A percentile compares a stretch with the other conserved stretches of the same genome.
Conservation (phyloP, 192 early-diverging fungal species). For the Coemansia sp. region DNA sequence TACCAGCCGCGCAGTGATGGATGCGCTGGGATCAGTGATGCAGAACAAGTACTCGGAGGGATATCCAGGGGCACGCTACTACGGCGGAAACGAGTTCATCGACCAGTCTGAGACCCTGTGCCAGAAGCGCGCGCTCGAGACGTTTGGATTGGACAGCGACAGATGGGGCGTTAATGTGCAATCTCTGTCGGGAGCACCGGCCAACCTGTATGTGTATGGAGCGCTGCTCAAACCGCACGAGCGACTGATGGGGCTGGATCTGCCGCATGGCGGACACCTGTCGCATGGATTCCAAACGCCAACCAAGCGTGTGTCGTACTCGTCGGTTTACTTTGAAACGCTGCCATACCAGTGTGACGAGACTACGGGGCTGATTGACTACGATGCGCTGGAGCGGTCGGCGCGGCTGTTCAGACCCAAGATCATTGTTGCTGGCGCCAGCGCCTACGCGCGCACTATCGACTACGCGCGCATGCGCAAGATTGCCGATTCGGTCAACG, state of each 20-base stretch:
- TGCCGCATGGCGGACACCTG: constrained; percentile 97
- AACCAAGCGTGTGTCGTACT: constrained; percentile 94
- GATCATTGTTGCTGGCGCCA: constrained; percentile 93
- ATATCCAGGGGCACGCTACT: constrained; percentile 96
- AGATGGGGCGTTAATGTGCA: constrained; percentile 99
- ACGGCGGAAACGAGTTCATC: constrained; percentile 98
- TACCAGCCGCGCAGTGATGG: constrained; percentile 94
- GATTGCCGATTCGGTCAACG: constrained; percentile 80
- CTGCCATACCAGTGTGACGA: constrained; percentile 93
- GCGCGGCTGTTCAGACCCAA: constrained; percentile 91
- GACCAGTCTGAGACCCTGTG: constrained; percentile 93
- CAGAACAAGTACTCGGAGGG: constrained; percentile 99
- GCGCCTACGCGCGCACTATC: constrained; percentile 92
- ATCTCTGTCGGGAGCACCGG: constrained; percentile 91
- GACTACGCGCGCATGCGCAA: constrained; percentile 77
- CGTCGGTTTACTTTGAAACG: constrained; percentile 95
- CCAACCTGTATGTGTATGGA: constrained; percentile 96
- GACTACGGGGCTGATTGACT: constrained; percentile 88
- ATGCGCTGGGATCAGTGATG: constrained; percentile 95
- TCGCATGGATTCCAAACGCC: constrained; percentile 98
- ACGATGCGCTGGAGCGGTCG: constrained; percentile 79
- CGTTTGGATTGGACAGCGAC: constrained; percentile 76
- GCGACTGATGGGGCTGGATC: constrained; percentile 96
- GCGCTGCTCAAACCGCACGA: constrained; percentile 96
- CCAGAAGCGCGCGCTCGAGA: constrained; percentile 93